A percentile compares a stretch with the other conserved stretches of the same genome.
These are phyloP conservation scores for Metschnikowia anglica DNA, from an alignment of 805 yeast species.

Conservation along the genomic window DNA sequence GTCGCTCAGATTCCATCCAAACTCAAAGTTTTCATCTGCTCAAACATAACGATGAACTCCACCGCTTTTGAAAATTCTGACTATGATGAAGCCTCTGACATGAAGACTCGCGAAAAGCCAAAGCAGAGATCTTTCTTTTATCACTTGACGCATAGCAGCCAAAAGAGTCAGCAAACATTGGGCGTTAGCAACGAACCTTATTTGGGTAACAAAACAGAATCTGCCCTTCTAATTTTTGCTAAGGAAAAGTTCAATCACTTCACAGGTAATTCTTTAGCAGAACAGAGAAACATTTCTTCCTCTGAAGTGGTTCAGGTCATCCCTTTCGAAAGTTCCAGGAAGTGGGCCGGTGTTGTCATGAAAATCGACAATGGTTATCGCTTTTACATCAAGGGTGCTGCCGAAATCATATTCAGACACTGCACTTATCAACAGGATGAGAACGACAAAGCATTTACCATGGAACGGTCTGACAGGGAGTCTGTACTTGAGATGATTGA, in stretches of 20 bases:
- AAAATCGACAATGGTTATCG: slow-evolving; percentile 51
- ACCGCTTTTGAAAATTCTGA: slow-evolving; percentile 83
- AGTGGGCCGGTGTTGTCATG: slow-evolving; percentile 86
- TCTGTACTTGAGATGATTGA: slow-evolving; percentile 38
- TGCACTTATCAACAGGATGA: slow-evolving; percentile 46
- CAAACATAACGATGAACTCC: slow-evolving; percentile 75
- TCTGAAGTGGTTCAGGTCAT: slow-evolving; percentile 60
- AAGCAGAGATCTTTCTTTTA: slow-evolving; percentile 28
- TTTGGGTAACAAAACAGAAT: slow-evolving; percentile 92
- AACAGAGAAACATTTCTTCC: slow-evolving; percentile 26
- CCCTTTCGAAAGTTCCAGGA: slow-evolving; percentile 90
- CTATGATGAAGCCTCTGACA: slow-evolving; percentile 34
- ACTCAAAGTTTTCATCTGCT: slow-evolving; percentile 30
- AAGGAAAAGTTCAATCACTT: slow-evolving; percentile 51
- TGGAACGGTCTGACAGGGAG: slow-evolving; percentile 32
- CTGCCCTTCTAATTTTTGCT: slow-evolving; percentile 76
- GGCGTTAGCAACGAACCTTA: slow-evolving; percentile 52
- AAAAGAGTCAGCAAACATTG: slow-evolving; percentile 20
- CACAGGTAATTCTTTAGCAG: slow-evolving; percentile 44
- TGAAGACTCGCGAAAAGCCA: slow-evolving; percentile 30
- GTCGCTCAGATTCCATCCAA: slow-evolving; percentile 22
- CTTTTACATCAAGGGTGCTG: slow-evolving; percentile 86
- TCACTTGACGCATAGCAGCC: slow-evolving; percentile 24
- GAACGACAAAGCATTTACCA: slow-evolving; percentile 27
- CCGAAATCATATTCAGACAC: slow-evolving; percentile 73